phyloP scores from a whole-genome alignment of 2,329 filamentous ascomycete genomes.

The Sporothrix schenckii region DNA sequence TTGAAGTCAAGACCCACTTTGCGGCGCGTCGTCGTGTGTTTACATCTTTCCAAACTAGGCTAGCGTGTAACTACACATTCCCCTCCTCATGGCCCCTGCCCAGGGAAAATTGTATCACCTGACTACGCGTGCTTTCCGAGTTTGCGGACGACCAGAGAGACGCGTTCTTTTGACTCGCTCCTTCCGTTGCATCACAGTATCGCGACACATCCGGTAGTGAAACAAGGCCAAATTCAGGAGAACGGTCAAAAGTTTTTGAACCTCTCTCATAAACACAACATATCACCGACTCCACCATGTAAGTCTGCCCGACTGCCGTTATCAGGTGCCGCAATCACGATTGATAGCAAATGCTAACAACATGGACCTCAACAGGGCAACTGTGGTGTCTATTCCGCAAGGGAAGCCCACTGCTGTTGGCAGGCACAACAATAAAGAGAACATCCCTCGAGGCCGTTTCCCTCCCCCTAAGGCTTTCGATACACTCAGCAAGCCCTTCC shows the following conservation, averaged over 20 bases:
- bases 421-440: slow-evolving; percentile 36
- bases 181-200: slow-evolving; percentile 27
- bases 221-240: slow-evolving; percentile 14
- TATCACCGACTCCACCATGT: slow-evolving; percentile 17
- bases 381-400: slow-evolving; percentile 13
- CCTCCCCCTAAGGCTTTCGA: slow-evolving; percentile 65
- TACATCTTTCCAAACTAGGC: slow-evolving; percentile 35
- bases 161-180: slow-evolving; percentile 33
- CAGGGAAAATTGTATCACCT: slow-evolving; percentile 32
- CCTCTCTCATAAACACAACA: not conserved
- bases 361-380: slow-evolving; percentile 20
- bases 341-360: slow-evolving; percentile 1
- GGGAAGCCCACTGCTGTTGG: slow-evolving; percentile 20
- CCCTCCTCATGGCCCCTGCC: not conserved
- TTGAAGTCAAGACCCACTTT: slow-evolving; percentile 29
- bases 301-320: not conserved
- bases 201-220: not conserved
- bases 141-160: slow-evolving; percentile 31
- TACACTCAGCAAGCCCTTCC: slow-evolving; percentile 81
- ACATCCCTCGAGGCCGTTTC: slow-evolving; percentile 51
- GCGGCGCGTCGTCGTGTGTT: slow-evolving; percentile 36
- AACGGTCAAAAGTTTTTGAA: not conserved
- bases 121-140: slow-evolving; percentile 36
- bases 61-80: slow-evolving; percentile 25
- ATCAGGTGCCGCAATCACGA: not conserved